Evolutionary conservation across 768 basidiomycete species (phyloP).

Genomic region (Paxillus involutus): DNA sequence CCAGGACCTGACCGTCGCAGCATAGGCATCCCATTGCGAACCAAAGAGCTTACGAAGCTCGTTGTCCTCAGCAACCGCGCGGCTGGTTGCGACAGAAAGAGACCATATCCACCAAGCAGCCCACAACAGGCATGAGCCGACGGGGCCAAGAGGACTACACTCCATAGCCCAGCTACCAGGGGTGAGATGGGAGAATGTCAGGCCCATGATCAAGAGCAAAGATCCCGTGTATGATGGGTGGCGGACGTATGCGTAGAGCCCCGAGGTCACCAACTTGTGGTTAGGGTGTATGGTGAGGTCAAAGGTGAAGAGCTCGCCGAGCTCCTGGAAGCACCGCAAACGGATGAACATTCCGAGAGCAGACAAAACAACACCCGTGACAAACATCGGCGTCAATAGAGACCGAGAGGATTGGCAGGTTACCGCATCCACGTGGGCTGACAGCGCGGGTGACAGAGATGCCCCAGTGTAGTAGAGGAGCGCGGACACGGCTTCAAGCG

Average conservation of each 20-base stretch:
- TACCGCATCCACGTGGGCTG: constrained; percentile 31
- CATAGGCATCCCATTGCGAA: constrained; percentile 49
- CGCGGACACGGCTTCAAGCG: constrained; percentile 49
- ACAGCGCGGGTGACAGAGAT: constrained; percentile 34
- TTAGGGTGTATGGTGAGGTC: constrained; percentile 54
- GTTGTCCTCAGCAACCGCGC: constrained; percentile 50
- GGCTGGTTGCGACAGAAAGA: constrained; percentile 45
- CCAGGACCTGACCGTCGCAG: constrained; percentile 44
- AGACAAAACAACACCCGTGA: constrained; percentile 44
- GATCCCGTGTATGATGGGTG: constrained; percentile 60
- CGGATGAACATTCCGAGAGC: constrained; percentile 48
- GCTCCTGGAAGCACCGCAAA: constrained; percentile 51
- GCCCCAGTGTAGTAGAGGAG: constrained; percentile 29
- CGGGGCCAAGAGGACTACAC: constrained; percentile 28
- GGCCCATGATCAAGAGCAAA: constrained; percentile 45
- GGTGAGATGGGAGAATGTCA: constrained; percentile 46
- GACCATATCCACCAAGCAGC: constrained; percentile 52
- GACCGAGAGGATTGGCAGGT: constrained; percentile 31
- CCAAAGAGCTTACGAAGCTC: constrained; percentile 47
- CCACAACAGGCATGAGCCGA: constrained; percentile 36
- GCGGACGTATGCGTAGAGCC: constrained; percentile 51
- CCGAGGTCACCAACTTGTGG: constrained; percentile 51
- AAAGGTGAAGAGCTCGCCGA: constrained; percentile 58
- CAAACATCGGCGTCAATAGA: constrained; percentile 42
- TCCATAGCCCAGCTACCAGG: constrained; percentile 48